Conservation (phyloP, 2,329 filamentous ascomycete species). For the Diplodia sapinea region DNA sequence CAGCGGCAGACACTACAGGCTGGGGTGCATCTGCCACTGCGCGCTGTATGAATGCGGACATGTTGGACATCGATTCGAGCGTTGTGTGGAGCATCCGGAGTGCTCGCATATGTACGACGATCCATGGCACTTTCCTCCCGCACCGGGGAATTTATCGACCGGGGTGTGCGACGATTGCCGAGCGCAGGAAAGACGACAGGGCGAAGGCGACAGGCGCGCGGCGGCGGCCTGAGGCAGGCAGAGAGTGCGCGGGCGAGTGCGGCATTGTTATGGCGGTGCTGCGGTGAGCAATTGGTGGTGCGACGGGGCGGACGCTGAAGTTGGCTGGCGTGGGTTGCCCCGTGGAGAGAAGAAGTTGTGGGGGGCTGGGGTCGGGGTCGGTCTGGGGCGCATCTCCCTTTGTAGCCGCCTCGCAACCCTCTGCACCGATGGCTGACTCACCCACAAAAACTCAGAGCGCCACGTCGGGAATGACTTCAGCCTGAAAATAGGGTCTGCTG, state of each 20-base stretch:
- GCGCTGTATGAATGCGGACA: conserved; percentile 13
- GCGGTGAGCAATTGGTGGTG: neutral
- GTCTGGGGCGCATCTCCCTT: conserved; percentile 25
- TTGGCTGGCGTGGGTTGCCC: conserved; percentile 15
- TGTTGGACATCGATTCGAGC: conserved; percentile 15
- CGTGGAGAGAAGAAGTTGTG: conserved; percentile 25
- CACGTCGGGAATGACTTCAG: conserved; percentile 20
- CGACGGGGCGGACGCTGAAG: neutral
- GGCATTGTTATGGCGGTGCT: neutral
- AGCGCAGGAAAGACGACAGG: neutral
- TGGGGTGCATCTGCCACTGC: conserved; percentile 20
- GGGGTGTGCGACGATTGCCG: conserved; percentile 18
- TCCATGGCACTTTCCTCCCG: conserved; percentile 26
- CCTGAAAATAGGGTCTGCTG: conserved; percentile 13
- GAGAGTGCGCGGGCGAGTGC: neutral
- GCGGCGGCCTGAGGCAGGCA: neutral
- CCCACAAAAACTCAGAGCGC: conserved; percentile 4
- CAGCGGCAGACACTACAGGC: conserved; percentile 13
- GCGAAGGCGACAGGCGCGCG: neutral
- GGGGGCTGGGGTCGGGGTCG: conserved; percentile 15
- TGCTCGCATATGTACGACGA: conserved; percentile 22
- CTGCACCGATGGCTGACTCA: conserved; percentile 28
- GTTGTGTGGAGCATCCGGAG: conserved; percentile 11
- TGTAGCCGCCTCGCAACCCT: conserved; percentile 20
- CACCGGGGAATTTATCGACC: conserved; percentile 12